Percentiles rank a stretch among this genome's conserved stretches.
Conservation (phyloP, 1,284 basidiomycete species). For the Pterula multifida region DNA sequence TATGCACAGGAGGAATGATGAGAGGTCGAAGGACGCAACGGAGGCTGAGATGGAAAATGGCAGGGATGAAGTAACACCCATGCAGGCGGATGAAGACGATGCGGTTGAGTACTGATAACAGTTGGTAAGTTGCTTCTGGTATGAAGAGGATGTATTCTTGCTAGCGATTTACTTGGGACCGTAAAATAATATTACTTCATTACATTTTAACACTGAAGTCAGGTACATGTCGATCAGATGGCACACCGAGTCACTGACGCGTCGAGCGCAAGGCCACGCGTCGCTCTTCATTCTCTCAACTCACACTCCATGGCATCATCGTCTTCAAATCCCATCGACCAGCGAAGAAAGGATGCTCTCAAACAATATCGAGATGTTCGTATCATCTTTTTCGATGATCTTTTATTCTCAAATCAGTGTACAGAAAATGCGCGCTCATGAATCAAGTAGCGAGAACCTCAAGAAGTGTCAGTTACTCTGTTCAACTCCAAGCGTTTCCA, state of each 20-base stretch:
- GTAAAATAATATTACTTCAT: background rate
- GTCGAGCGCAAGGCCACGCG: constrained; percentile 29
- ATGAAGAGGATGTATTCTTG: background rate
- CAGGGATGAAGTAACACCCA: constrained; percentile 27
- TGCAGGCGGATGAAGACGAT: constrained; percentile 43
- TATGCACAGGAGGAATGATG: constrained; percentile 22
- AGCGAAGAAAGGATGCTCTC: constrained; percentile 52
- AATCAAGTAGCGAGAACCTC: constrained; percentile 69
- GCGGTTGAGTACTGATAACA: constrained; percentile 42
- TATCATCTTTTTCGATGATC: background rate
- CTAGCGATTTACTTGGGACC: background rate
- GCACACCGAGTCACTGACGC: background rate
- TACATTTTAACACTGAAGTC: too few species aligned
- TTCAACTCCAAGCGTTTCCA: background rate
- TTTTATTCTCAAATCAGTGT: constrained; percentile 3
- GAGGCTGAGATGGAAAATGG: constrained; percentile 17
- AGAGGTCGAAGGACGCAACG: constrained; percentile 10
- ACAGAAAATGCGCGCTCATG: constrained; percentile 87
- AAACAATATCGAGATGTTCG: constrained; percentile 55
- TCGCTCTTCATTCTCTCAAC: constrained; percentile 17
- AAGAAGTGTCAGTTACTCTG: constrained; percentile 62
- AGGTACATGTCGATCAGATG: too few species aligned
- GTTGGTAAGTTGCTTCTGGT: background rate
- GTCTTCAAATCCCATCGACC: constrained; percentile 37
- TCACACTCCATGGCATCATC: constrained; percentile 44